Base-by-base conservation (phyloP, 352 stramenopile genomes). In the Pythium monospermum region DNA sequence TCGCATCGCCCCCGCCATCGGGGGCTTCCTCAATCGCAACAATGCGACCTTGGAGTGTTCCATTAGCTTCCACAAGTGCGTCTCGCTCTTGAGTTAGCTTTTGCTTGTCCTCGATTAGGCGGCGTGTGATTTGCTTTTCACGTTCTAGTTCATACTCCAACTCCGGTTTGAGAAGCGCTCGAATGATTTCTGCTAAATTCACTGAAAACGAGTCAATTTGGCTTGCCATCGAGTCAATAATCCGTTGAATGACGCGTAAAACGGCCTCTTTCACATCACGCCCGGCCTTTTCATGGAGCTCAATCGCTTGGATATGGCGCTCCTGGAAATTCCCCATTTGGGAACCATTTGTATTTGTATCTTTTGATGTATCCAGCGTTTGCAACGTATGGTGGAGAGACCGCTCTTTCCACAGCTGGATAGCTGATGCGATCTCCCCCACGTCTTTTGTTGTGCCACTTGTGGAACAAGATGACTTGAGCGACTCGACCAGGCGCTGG, bases 331-430 rank as follows among this genome's bases (percentile, higher is more conserved):
- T 4, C 6, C 23, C 22, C 26, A 35, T 42, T 13, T 21, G 18
- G 3, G 33, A 13, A 16, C 6, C 18, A 2, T 3, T 2, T 13
- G 1, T 49, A 18, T 1, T 41, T 57, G 28, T 41, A 35, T 35
- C 30, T 46, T 18, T 37, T 4, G 37, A 18, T n/a, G 38, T 36
- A 6, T 85, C 75, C 6, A 86, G 54, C 12, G 60, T 50, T 39
- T 81, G 60, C 4, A 86, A 58, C 2, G 68, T 80, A 38, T 79
- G 70, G 23, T 84, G 64, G 21, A 86, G 40, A 11, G 75, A 82
- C 15, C 75, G 57, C 54, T 86, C 75, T 30, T 84, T 83, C 70
- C 72, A 86, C 2, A 81, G 59, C 59, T 86, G 75, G 12, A 84
- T 57, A 18, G 26, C 31, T 21, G 51, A 50, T 13, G 33, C 35